Percentiles rank a stretch among this genome's conserved stretches.
phyloP scores from a whole-genome alignment of 164 flowering plant genomes.

The Tetracentron sinense region DNA sequence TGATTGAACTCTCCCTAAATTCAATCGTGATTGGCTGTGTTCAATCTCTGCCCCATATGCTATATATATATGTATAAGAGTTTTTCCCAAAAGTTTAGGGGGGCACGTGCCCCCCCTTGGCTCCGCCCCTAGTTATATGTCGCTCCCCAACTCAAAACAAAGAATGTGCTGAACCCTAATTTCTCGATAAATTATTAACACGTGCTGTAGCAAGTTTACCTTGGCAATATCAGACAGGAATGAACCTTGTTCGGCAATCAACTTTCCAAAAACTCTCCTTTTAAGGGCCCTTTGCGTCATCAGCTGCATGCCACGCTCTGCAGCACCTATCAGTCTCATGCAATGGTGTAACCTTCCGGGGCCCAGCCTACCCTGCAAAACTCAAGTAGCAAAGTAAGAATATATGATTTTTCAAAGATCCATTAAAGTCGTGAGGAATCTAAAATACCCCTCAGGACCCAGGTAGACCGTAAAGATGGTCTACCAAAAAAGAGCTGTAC shows the following conservation, averaged over 20 bases:
- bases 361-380: conserved; percentile 85
- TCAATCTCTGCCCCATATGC: no score
- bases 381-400: background rate
- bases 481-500: background rate
- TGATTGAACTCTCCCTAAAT: no score
- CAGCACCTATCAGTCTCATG: conserved; percentile 90
- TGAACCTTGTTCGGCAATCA: conserved; percentile 94
- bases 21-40: no score
- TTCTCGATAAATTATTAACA: background rate
- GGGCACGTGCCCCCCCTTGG: no score
- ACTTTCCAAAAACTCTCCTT: conserved; percentile 79
- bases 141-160: background rate
- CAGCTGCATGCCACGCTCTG: conserved; percentile 86
- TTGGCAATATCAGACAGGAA: conserved; percentile 85
- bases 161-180: background rate
- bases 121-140: no score
- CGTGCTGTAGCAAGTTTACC: conserved; percentile 37
- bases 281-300: conserved; percentile 78
- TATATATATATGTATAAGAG: no score
- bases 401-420: no score
- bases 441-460: background rate
- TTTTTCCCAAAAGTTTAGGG: no score
- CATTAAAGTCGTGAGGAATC: background rate
- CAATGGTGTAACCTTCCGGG: conserved; percentile 99
- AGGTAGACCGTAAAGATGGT: background rate